Evolutionary conservation across 768 basidiomycete species (phyloP).

Genomic region (Lactifluus echinatus): DNA sequence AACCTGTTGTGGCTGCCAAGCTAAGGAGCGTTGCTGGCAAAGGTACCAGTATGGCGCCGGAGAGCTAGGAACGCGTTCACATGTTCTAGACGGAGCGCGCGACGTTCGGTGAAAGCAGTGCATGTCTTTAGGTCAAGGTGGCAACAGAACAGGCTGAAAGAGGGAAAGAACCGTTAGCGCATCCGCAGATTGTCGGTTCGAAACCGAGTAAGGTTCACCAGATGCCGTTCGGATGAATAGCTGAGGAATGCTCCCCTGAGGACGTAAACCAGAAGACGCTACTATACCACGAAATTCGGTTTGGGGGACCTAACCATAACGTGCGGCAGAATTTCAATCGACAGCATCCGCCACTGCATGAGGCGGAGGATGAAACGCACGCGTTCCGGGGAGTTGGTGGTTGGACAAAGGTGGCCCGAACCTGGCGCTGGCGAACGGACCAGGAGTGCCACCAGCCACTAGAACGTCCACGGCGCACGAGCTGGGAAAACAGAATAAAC

Average conservation of each 20-base stretch:
- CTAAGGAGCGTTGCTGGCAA: background rate
- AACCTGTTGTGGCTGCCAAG: background rate
- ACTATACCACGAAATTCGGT: background rate
- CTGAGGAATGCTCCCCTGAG: background rate
- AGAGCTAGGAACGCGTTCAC: conserved; percentile 2
- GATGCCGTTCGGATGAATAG: background rate
- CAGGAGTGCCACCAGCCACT: background rate
- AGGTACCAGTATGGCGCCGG: background rate
- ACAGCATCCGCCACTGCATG: background rate
- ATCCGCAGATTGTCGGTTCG: background rate
- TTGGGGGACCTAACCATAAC: background rate
- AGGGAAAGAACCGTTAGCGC: background rate
- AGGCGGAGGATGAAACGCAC: background rate
- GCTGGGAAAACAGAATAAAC: background rate
- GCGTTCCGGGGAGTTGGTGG: background rate
- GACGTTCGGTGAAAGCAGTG: background rate
- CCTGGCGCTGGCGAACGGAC: background rate
- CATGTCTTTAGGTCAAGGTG: background rate
- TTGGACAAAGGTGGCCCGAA: background rate
- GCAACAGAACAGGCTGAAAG: background rate
- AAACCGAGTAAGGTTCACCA: background rate
- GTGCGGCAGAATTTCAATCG: background rate
- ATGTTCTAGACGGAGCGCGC: conserved; percentile 12
- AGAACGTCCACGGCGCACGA: background rate
- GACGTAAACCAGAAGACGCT: background rate